Evolutionary conservation across 495 filamentous ascomycete genomes (phyloP).

Genomic region (Neurospora sp.): DNA sequence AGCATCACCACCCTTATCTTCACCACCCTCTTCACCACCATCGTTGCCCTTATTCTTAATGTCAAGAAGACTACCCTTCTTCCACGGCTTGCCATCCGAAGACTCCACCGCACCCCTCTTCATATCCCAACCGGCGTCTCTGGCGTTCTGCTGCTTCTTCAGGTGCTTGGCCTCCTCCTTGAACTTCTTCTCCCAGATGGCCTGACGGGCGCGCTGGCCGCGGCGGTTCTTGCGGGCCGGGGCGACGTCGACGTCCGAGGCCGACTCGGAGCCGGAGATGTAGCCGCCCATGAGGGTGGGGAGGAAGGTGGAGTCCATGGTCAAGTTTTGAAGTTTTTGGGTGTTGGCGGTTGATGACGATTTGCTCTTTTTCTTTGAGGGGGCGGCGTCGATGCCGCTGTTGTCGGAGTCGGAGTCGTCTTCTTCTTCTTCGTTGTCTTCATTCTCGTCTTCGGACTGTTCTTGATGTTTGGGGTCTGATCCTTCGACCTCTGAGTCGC

Average conservation of each 20-base stretch:
- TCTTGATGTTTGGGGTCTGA: conserved; percentile 3
- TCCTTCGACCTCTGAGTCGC: conserved; percentile 1
- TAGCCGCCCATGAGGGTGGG: conserved; percentile 87
- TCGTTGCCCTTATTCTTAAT: background rate
- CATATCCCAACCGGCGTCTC: conserved; percentile 45
- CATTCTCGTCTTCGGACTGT: background rate
- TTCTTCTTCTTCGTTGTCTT: background rate
- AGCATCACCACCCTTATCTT: background rate
- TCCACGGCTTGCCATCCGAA: conserved; percentile 32
- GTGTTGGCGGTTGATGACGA: conserved; percentile 15
- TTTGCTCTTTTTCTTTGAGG: conserved; percentile 9
- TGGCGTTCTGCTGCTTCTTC: conserved; percentile 8
- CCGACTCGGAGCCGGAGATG: conserved; percentile 73
- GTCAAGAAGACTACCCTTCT: conserved; percentile 26
- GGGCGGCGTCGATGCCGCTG: conserved; percentile 14
- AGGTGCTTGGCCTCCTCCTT: conserved; percentile 30
- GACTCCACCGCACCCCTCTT: conserved; percentile 34
- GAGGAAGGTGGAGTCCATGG: conserved; percentile 59
- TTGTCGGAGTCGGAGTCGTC: background rate
- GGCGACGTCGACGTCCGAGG: conserved; percentile 41
- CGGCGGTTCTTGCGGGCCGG: conserved; percentile 65
- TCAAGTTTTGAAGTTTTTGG: conserved; percentile 12
- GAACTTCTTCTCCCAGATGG: conserved; percentile 89
- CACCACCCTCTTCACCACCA: conserved; percentile 4
- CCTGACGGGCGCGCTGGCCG: conserved; percentile 77